These are phyloP conservation scores for Alternaria sp. DNA, from an alignment of 2,329 filamentous ascomycete species.

Conservation along the genomic window DNA sequence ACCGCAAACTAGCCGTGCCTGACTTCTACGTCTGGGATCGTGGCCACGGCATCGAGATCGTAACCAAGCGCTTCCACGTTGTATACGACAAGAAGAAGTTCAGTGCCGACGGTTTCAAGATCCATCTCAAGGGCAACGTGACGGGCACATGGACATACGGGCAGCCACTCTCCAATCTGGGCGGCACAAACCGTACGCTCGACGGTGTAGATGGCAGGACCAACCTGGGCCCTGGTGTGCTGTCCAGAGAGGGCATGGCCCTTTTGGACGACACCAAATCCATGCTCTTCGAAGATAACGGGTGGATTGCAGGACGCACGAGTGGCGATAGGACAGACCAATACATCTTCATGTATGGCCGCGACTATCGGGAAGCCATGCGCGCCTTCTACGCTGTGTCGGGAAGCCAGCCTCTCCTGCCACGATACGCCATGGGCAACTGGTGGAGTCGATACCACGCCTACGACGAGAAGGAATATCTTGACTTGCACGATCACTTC, in stretches of 20 bases:
- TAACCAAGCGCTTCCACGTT: slow-evolving; percentile 64
- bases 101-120: slow-evolving; percentile 59
- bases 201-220: slow-evolving; percentile 62
- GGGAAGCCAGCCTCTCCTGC: slow-evolving; percentile 64
- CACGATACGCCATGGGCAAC: slow-evolving; percentile 67
- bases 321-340: slow-evolving; percentile 62
- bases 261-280: slow-evolving; percentile 63
- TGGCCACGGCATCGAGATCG: slow-evolving; percentile 61
- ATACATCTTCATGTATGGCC: slow-evolving; percentile 68
- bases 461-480: slow-evolving; percentile 64
- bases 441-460: slow-evolving; percentile 72
- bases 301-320: slow-evolving; percentile 60
- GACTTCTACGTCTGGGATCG: slow-evolving; percentile 60
- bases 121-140: slow-evolving; percentile 56
- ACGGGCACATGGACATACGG: slow-evolving; percentile 62
- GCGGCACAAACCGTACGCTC: slow-evolving; percentile 63
- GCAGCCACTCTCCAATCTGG: slow-evolving; percentile 53
- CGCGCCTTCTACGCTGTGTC: slow-evolving; percentile 64
- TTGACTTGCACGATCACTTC: slow-evolving; percentile 66
- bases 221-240: slow-evolving; percentile 60
- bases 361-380: slow-evolving; percentile 64
- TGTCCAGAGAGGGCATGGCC: slow-evolving; percentile 61
- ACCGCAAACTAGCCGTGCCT: slow-evolving; percentile 59
- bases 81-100: slow-evolving; percentile 67
- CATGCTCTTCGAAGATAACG: slow-evolving; percentile 65